phyloP scores from a whole-genome alignment of 2,329 filamentous ascomycete species.

The Rhinocladiella mackenziei region DNA sequence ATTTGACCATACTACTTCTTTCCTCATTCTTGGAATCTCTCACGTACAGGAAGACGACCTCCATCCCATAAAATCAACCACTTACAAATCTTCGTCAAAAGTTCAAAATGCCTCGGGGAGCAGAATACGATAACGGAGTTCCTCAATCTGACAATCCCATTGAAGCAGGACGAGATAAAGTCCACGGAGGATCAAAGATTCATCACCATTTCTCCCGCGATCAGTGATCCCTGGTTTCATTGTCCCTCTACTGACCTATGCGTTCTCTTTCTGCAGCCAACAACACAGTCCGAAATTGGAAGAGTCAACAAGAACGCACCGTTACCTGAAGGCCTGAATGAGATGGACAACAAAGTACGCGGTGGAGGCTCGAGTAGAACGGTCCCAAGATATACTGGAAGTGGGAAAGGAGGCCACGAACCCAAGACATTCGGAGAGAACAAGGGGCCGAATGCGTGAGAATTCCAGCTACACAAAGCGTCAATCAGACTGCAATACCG shows the following conservation, averaged over 20 bases:
- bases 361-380: constrained; percentile 28
- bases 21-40: too few species aligned
- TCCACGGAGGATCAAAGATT: constrained; percentile 36
- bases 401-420: constrained; percentile 39
- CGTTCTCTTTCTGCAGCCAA: constrained; percentile 13
- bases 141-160: constrained; percentile 41
- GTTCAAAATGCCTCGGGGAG: constrained; percentile 39
- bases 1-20: too few species aligned
- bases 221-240: too few species aligned
- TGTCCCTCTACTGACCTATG: too few species aligned
- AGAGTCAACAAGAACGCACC: constrained; percentile 35
- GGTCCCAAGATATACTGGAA: constrained; percentile 28
- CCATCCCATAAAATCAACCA: neutral
- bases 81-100: neutral
- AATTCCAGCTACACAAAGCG: too few species aligned
- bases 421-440: constrained; percentile 36
- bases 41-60: too few species aligned
- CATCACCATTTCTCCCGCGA: too few species aligned
- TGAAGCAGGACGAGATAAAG: constrained; percentile 34
- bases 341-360: constrained; percentile 28
- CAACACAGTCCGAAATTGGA: constrained; percentile 28
- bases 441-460: too few species aligned
- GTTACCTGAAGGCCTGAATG: constrained; percentile 36
- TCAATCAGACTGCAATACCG: too few species aligned
- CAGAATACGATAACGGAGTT: constrained; percentile 36